Base-by-base conservation (phyloP, 768 basidiomycete species). In the Lactarius tabidus region DNA sequence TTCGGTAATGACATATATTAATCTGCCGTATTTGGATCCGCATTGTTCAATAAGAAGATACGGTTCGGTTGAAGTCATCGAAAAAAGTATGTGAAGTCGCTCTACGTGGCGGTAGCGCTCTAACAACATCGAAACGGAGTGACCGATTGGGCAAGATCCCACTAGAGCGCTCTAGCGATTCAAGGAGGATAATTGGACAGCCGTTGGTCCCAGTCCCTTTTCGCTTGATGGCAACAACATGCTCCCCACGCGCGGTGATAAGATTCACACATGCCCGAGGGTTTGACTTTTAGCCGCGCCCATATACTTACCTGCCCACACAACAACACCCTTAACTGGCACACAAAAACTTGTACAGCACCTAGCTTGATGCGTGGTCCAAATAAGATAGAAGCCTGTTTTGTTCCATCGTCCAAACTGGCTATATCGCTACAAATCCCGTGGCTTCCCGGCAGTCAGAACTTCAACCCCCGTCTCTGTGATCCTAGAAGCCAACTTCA, bases 381-480 rank as follows among this genome's bases (percentile, higher is more conserved):
- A 66, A 66, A 41, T 58, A 66, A 62, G 51, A 52, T 62, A 62
- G 61, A 66, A 38, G 61, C 51, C 45, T 38, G 65, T 53, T 33
- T 38, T 26, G 65, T 43, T 39, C 35, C 35, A 28, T 62, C 35
- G 28, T 59, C 61, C 60, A 55, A 66, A 66, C 65, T 58, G 60
- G 65, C 55, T 66, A 66, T 57, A 68, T 66, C 62, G 59, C 57
- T 74, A 73, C 64, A 74, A 62, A 65, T 76, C 74, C 60, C 74
- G 69, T 23, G 70, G 74, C 67, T 74, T 73, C 33, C 81, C 82
- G 36, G 84, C 87, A 6, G 95, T 96, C 33, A 98, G 80, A 67
- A 95, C 81, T 74, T 98, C 95, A 36, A 89, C 89, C 3, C 95
- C 95, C 26, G 85, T 89, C 71, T 95, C 94, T 33, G 95, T 97